Evolutionary conservation across 129 eudicot genomes (phyloP).

Genomic region (Solidago caesia): DNA sequence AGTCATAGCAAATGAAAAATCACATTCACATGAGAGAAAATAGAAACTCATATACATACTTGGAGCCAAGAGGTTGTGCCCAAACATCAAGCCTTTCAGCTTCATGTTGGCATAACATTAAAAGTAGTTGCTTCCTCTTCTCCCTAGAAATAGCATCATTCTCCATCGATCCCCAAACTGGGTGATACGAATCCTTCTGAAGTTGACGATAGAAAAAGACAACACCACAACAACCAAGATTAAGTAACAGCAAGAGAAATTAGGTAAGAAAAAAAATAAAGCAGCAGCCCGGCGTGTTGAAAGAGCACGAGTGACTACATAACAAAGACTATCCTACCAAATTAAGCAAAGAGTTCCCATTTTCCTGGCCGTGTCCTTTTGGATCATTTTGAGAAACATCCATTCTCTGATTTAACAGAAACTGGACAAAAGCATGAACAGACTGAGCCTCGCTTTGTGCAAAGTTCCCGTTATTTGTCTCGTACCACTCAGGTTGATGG

Average conservation of each 20-base stretch:
- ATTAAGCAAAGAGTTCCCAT: constrained; percentile 57
- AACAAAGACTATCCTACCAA: constrained; percentile 44
- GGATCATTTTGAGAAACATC: constrained; percentile 65
- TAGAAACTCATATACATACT: constrained; percentile 43
- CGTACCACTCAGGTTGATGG: constrained; percentile 89
- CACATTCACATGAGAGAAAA: constrained; percentile 1
- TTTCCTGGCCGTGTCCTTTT: constrained; percentile 62
- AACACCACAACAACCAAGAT: constrained; percentile 23
- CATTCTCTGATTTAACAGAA: constrained; percentile 58
- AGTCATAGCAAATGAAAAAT: constrained; percentile 10
- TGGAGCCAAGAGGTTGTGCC: constrained; percentile 86
- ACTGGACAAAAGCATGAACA: constrained; percentile 72
- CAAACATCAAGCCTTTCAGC: constrained; percentile 98
- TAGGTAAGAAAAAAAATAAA: constrained; percentile 12
- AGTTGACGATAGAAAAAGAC: constrained; percentile 20
- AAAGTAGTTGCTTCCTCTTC: constrained; percentile 84
- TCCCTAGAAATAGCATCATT: constrained; percentile 67
- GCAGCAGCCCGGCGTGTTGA: background rate
- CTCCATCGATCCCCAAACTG: constrained; percentile 93
- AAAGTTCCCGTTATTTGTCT: constrained; percentile 64
- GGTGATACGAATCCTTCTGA: constrained; percentile 82
- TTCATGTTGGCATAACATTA: constrained; percentile 94
- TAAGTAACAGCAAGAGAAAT: constrained; percentile 11
- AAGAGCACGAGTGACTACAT: constrained; percentile 9
- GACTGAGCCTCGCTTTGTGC: constrained; percentile 90